Percentiles rank a stretch among this genome's conserved stretches.
phyloP scores from a whole-genome alignment of 768 basidiomycete genomes.

The Boletus vermiculosoides region DNA sequence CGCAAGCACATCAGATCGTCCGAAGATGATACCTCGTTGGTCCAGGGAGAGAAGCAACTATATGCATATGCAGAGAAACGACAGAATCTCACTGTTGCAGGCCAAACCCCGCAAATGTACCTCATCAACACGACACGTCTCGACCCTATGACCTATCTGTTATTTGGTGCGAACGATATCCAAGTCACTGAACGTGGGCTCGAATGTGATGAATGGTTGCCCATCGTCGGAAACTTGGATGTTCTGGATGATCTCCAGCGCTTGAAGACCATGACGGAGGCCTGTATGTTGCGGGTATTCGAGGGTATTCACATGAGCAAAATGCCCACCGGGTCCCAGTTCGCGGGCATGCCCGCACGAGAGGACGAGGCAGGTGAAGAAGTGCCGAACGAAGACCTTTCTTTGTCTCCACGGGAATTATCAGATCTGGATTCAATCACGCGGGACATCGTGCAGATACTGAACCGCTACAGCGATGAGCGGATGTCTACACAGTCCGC shows the following conservation, averaged over 20 bases:
- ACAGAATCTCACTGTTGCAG: slow-evolving; percentile 58
- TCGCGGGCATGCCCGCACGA: slow-evolving; percentile 36
- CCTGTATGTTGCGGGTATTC: slow-evolving; percentile 85
- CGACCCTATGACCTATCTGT: slow-evolving; percentile 84
- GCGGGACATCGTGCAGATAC: slow-evolving; percentile 66
- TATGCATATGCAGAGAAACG: slow-evolving; percentile 85
- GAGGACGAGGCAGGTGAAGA: slow-evolving; percentile 61
- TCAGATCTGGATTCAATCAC: slow-evolving; percentile 75
- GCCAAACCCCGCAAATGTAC: slow-evolving; percentile 56
- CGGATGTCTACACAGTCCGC: slow-evolving; percentile 55
- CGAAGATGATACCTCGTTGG: slow-evolving; percentile 15
- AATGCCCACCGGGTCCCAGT: slow-evolving; percentile 27
- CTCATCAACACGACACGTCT: slow-evolving; percentile 80
- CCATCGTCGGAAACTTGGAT: slow-evolving; percentile 70
- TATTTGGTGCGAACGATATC: slow-evolving; percentile 86
- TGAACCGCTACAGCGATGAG: slow-evolving; percentile 72
- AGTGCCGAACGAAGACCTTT: slow-evolving; percentile 40
- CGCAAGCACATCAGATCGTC: slow-evolving; percentile 45
- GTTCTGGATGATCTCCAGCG: slow-evolving; percentile 80
- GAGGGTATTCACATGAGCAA: slow-evolving; percentile 66
- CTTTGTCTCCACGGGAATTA: slow-evolving; percentile 66
- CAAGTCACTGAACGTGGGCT: slow-evolving; percentile 68
- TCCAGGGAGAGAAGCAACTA: slow-evolving; percentile 62
- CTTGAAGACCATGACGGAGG: slow-evolving; percentile 76
- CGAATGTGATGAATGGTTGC: slow-evolving; percentile 89